These are phyloP conservation scores for Pichia sporocuriosa DNA, from an alignment of 805 yeast genomes.

Conservation along the genomic window DNA sequence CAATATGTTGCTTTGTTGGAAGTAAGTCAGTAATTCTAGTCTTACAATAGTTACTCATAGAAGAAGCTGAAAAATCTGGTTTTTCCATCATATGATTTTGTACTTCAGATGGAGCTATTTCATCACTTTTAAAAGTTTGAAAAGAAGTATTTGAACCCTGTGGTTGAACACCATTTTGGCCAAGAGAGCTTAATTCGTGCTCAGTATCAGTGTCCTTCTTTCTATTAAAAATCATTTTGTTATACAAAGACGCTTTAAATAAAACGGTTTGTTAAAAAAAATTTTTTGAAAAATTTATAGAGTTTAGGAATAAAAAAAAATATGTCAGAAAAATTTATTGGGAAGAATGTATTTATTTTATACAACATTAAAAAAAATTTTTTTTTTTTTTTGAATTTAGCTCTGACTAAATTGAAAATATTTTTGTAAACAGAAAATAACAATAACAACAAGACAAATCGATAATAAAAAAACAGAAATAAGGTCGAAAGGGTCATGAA, in stretches of 20 bases:
- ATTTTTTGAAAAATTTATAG: too few species aligned
- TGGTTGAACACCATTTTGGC: not conserved
- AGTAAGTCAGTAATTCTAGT: constrained; percentile 46
- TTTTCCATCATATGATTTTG: constrained; percentile 11
- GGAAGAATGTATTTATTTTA: too few species aligned
- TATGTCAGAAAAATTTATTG: too few species aligned
- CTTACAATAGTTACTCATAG: constrained; percentile 32
- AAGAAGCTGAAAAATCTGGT: constrained; percentile 27
- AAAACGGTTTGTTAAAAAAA: not conserved
- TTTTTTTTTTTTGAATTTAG: too few species aligned
- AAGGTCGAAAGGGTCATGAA: too few species aligned
- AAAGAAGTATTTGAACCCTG: constrained; percentile 7
- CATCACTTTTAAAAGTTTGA: constrained; percentile 11
- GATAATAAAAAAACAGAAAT: too few species aligned
- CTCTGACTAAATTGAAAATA: too few species aligned
- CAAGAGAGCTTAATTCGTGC: not conserved
- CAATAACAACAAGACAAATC: too few species aligned
- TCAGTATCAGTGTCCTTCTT: not conserved
- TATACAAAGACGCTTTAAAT: not conserved
- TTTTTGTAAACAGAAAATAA: too few species aligned
- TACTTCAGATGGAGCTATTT: not conserved
- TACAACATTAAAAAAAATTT: too few species aligned
- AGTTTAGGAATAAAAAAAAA: too few species aligned
- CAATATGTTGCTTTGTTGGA: constrained; percentile 36
- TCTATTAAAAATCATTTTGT: not conserved